phyloP scores from a whole-genome alignment of 495 filamentous ascomycete genomes.

The Aspergillus ostianus region DNA sequence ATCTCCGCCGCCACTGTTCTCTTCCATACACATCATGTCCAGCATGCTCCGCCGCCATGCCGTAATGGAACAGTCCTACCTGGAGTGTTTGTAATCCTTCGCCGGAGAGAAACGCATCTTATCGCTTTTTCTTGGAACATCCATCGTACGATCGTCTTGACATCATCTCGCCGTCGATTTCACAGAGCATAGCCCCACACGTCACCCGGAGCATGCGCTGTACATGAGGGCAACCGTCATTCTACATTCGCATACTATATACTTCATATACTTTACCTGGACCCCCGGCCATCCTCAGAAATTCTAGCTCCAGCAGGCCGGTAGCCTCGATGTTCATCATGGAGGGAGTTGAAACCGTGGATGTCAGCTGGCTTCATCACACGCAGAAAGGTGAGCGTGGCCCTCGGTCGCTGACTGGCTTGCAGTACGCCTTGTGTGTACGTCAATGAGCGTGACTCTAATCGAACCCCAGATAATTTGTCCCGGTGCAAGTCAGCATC shows the following conservation, averaged over 20 bases:
- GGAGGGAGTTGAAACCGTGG: constrained; percentile 65
- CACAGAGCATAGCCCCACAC: not conserved
- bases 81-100: constrained; percentile 12
- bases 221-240: not conserved
- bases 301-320: not conserved
- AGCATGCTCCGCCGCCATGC: constrained; percentile 18
- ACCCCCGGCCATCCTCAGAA: not conserved
- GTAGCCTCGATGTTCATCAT: constrained; percentile 27
- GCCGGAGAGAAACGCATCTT: not conserved
- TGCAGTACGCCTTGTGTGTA: not conserved
- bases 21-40: constrained; percentile 17
- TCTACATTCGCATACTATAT: not conserved
- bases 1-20: not conserved
- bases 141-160: not conserved
- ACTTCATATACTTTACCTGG: not conserved
- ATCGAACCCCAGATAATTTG: constrained; percentile 30
- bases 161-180: not conserved
- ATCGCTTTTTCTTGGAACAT: not conserved
- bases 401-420: not conserved
- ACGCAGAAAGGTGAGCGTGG: constrained; percentile 56
- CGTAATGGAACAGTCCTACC: constrained; percentile 21
- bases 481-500: constrained; percentile 42
- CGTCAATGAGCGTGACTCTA: not conserved
- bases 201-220: constrained; percentile 2
- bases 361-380: constrained; percentile 70